Evolutionary conservation across 306 rosid genomes (phyloP), one percentile per base, ranked within the genome.

Genomic region (Citrullus mucosospermus): DNA sequence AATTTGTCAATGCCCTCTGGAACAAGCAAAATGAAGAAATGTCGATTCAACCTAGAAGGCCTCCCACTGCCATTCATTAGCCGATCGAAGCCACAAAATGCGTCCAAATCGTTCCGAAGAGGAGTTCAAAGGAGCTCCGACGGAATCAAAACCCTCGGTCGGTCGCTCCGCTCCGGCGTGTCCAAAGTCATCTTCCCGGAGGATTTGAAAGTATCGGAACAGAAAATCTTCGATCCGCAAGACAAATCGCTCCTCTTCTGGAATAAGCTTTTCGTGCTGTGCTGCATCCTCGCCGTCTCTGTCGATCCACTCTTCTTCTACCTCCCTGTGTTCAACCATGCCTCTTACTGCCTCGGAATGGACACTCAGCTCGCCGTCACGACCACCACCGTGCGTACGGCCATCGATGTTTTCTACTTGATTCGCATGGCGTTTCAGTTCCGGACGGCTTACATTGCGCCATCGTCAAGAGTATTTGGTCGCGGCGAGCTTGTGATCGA

Each of bases 401-500:
- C 87, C 15, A 76, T 88, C 2, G 98, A 92, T 67, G 25, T 22
- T 15, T 75, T 92, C 78, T 95, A 89, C 88, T 90, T 92, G 74
- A 15, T 95, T 12, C 92, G 96, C 5, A 90, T 95, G 71, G 84
- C 62, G 63, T 89, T 95, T 6, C 96, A 92, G 62, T 91, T 92
- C 76, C 88, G 96, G 12, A 92, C 98, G 9, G 98, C 98, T 66
- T 95, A 71, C 71, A 89, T 95, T 43, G 96, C 96, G 0, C 98
- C 98, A 12, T 92, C 97, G 0, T 95, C 98, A 44, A 83, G 97
- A 61, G 97, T 95, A 38, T 92, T 95, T 32, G 98, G 98, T 43
- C 82, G 98, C 84, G 98, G 98, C 56, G 98, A 95, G 79, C 98
- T 95, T 66, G 98, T 95, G 43, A 95, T 91, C 39, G 97, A 92